A percentile compares a stretch with the other conserved stretches of the same genome.
Conservation (phyloP, 2,329 filamentous ascomycete species). For the Botryotinia narcissicola region DNA sequence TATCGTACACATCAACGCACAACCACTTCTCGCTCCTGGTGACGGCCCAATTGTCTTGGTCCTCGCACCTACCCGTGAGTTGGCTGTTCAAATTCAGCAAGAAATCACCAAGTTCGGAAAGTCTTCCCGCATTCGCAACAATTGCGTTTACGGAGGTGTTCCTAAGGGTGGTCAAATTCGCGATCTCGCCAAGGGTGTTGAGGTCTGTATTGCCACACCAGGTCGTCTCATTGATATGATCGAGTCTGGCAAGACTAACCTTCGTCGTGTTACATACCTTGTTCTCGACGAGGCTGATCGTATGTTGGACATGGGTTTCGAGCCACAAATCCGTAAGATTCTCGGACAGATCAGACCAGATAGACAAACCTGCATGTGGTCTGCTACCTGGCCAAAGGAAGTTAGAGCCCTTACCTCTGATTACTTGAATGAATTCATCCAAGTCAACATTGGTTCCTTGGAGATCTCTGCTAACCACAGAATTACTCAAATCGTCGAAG, state of each 20-base stretch:
- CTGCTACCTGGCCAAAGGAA: slow-evolving; percentile 98
- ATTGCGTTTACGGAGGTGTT: slow-evolving; percentile 98
- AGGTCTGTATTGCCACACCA: slow-evolving; percentile 97
- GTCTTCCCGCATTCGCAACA: slow-evolving; percentile 96
- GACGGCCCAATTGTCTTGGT: slow-evolving; percentile 97
- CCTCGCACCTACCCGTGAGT: slow-evolving; percentile 92
- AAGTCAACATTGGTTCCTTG: slow-evolving; percentile 97
- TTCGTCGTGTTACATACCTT: slow-evolving; percentile 95
- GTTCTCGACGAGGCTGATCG: slow-evolving; percentile 98
- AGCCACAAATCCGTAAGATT: slow-evolving; percentile 99
- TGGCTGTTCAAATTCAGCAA: slow-evolving; percentile 97
- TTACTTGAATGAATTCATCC: slow-evolving; percentile 93
- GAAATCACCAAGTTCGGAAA: slow-evolving; percentile 99
- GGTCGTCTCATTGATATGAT: slow-evolving; percentile 98
- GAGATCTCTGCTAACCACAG: slow-evolving; percentile 96
- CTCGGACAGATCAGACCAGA: slow-evolving; percentile 96
- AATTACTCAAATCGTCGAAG: slow-evolving; percentile 96
- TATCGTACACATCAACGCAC: slow-evolving; percentile 99
- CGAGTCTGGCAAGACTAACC: slow-evolving; percentile 95
- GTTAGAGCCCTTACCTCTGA: slow-evolving; percentile 88
- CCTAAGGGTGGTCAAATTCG: slow-evolving; percentile 97
- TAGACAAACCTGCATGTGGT: slow-evolving; percentile 99
- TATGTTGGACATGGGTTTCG: slow-evolving; percentile 99
- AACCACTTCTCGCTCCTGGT: slow-evolving; percentile 90
- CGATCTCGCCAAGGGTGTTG: slow-evolving; percentile 89